Evolutionary conservation across 306 rosid species (phyloP).

Genomic region (Fagus crenata): DNA sequence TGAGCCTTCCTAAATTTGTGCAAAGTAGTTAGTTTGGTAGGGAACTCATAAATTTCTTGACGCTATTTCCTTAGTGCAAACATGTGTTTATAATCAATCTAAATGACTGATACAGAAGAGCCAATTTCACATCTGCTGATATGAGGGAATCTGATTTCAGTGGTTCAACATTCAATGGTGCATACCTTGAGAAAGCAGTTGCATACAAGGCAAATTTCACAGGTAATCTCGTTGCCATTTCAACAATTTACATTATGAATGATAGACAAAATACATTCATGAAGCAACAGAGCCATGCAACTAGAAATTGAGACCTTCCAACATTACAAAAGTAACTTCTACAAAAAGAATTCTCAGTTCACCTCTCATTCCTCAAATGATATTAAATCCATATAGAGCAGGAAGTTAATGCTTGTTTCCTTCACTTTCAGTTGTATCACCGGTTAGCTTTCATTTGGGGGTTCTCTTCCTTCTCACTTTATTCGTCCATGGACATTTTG

Average conservation of each 20-base stretch:
- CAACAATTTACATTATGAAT: background rate
- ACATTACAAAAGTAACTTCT: background rate
- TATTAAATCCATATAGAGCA: no score
- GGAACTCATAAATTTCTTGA: background rate
- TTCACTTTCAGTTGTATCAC: no score
- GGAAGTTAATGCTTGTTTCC: no score
- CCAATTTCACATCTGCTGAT: conserved; percentile 97
- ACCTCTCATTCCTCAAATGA: no score
- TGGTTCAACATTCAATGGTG: conserved; percentile 94
- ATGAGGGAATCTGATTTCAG: conserved; percentile 98
- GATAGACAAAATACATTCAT: no score
- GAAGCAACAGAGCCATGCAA: no score
- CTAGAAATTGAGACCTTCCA: no score
- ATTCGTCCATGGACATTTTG: background rate
- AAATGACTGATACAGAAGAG: conserved; percentile 70
- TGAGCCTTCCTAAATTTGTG: background rate
- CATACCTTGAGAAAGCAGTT: conserved; percentile 93
- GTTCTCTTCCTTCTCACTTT: background rate
- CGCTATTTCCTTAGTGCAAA: background rate
- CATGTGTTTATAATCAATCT: conserved; percentile 34
- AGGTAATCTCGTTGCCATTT: conserved; percentile 44
- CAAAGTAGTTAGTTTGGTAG: background rate
- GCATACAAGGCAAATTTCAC: conserved; percentile 90
- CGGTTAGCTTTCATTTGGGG: background rate
- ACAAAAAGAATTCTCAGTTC: no score